A percentile compares a stretch with the other conserved stretches of the same genome.
phyloP scores from a whole-genome alignment of 768 basidiomycete genomes.

The Lepiota venenata region DNA sequence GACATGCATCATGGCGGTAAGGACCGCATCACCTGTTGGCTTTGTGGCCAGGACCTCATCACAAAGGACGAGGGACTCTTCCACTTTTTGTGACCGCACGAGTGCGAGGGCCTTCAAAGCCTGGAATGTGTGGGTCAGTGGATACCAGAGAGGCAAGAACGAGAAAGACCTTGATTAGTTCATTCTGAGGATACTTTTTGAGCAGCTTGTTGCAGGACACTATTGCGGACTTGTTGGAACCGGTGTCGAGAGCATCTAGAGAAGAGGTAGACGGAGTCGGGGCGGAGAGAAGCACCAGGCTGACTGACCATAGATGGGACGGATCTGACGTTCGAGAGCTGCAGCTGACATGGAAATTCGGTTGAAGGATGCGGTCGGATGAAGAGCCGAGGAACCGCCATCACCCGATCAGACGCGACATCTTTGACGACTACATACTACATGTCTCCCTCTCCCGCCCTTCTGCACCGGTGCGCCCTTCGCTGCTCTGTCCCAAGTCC shows the following conservation, averaged over 20 bases:
- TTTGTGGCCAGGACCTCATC: constrained; percentile 77
- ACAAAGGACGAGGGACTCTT: constrained; percentile 74
- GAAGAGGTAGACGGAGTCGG: constrained; percentile 4
- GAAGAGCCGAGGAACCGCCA: constrained; percentile 4
- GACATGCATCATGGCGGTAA: constrained; percentile 83
- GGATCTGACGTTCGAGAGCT: constrained; percentile 78
- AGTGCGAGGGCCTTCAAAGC: constrained; percentile 83
- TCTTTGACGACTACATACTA: constrained; percentile 26
- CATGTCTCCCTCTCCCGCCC: constrained; percentile 33
- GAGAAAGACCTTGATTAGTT: constrained; percentile 58
- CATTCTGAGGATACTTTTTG: constrained; percentile 78
- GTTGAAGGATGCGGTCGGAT: constrained; percentile 1
- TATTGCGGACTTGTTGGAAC: constrained; percentile 84
- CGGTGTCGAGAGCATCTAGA: constrained; percentile 81
- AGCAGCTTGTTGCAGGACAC: constrained; percentile 84
- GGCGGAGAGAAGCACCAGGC: background rate
- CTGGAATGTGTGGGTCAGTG: constrained; percentile 31
- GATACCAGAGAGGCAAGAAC: background rate
- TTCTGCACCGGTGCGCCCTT: constrained; percentile 48
- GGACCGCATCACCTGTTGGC: constrained; percentile 67
- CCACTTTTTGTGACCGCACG: constrained; percentile 80
- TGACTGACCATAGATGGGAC: constrained; percentile 75
- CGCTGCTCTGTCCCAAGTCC: constrained; percentile 1
- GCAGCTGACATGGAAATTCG: constrained; percentile 38
- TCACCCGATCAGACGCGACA: constrained; percentile 7